Percentiles rank a stretch among this genome's conserved stretches.
Evolutionary conservation across 805 yeast genomes (phyloP).

Genomic region (Saturnispora diversa): DNA sequence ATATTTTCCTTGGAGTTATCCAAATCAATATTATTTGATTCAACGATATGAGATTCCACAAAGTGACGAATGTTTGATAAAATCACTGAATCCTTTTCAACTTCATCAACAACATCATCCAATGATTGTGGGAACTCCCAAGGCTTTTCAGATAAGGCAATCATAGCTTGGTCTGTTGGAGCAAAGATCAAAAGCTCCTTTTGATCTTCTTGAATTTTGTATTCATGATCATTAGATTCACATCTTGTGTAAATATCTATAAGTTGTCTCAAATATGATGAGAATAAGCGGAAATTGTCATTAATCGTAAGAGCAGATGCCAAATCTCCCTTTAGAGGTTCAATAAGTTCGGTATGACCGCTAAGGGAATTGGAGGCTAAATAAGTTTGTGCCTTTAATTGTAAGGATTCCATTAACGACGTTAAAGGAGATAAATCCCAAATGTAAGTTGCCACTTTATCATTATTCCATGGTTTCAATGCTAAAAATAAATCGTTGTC

Average conservation of each 20-base stretch:
- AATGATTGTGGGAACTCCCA: constrained; percentile 69
- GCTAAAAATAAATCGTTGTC: not conserved
- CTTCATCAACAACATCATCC: constrained; percentile 31
- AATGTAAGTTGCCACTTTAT: not conserved
- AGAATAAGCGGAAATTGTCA: constrained; percentile 48
- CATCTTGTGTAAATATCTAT: constrained; percentile 41
- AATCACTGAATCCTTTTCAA: constrained; percentile 36
- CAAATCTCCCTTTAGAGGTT: constrained; percentile 24
- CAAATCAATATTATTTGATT: constrained; percentile 16
- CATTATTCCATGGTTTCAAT: constrained; percentile 7
- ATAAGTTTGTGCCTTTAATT: constrained; percentile 1
- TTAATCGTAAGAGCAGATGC: constrained; percentile 34
- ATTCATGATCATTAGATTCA: constrained; percentile 21
- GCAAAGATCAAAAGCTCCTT: constrained; percentile 50
- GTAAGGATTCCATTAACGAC: not conserved
- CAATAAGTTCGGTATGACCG: constrained; percentile 14
- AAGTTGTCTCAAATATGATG: constrained; percentile 64
- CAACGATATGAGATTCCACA: constrained; percentile 55
- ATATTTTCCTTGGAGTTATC: constrained; percentile 9
- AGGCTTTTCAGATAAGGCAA: constrained; percentile 48
- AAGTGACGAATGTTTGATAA: constrained; percentile 48
- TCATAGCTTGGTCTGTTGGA: constrained; percentile 59
- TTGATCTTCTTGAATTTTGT: not conserved
- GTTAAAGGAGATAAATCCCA: constrained; percentile 5
- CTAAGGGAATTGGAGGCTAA: not conserved